Evolutionary conservation across 306 rosid genomes (phyloP).

Genomic region (Acacia confusa): DNA sequence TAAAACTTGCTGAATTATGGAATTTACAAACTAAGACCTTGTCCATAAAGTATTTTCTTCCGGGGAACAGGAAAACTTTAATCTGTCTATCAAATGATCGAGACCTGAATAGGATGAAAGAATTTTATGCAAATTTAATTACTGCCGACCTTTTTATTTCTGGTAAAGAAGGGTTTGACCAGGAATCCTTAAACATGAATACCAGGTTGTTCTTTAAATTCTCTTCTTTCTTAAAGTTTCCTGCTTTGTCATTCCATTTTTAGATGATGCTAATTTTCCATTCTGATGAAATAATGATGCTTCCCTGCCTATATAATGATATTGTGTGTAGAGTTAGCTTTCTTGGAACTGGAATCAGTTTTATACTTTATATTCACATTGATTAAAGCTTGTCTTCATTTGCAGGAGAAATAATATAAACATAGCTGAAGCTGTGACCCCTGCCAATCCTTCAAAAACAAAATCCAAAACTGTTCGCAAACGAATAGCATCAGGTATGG

Average conservation of each 20-base stretch:
- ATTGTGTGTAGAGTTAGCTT: background rate
- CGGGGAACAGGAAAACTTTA: slow-evolving; percentile 50
- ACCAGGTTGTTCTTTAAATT: slow-evolving; percentile 38
- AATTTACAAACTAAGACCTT: slow-evolving; percentile 42
- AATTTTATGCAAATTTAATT: slow-evolving; percentile 46
- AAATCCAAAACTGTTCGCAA: slow-evolving; percentile 2
- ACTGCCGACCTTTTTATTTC: slow-evolving; percentile 52
- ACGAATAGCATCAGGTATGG: slow-evolving; percentile 1
- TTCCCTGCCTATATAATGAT: background rate
- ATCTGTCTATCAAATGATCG: slow-evolving; percentile 51
- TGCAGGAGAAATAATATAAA: slow-evolving; percentile 47
- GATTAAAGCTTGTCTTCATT: slow-evolving; percentile 17
- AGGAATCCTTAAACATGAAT: slow-evolving; percentile 31
- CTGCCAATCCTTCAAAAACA: slow-evolving; percentile 22
- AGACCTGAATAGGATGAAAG: slow-evolving; percentile 57
- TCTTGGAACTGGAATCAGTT: background rate
- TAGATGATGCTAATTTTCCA: background rate
- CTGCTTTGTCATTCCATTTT: background rate
- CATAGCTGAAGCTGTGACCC: slow-evolving; percentile 41
- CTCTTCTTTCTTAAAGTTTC: background rate
- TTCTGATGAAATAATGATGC: no score
- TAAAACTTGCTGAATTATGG: slow-evolving; percentile 50
- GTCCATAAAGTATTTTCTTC: slow-evolving; percentile 58
- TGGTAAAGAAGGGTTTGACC: slow-evolving; percentile 42
- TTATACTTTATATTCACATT: background rate